Base-by-base conservation (phyloP, 2,329 filamentous ascomycete genomes). In the Ophiostoma australiae region DNA sequence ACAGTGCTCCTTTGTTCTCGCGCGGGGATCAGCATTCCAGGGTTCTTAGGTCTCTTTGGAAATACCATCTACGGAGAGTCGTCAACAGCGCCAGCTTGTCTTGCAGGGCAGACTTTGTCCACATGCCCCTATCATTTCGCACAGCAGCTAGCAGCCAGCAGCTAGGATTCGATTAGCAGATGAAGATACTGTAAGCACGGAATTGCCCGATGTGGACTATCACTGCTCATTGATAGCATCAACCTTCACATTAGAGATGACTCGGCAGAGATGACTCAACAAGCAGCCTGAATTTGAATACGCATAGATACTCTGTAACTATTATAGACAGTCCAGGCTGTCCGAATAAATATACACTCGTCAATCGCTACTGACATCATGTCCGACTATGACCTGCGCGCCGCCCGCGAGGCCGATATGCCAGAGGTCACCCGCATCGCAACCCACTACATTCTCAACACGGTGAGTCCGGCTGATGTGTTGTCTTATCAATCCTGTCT, bases 361-460 rank as follows among this genome's bases (percentile, higher is more conserved):
- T 31, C 27, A 31, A 58, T 27, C 52, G 27, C 27, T 4, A 23
- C 6, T 3, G 27, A 17, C 31, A 35, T 4, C 6, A 65, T 65
- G 61, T 20, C 61, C 61, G 33, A 58, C 52, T 58, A 37, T 27
- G 31, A 33, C 8, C 61, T 65, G 31, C 58, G 70, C 7, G 41
- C 70, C 5, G 70, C 70, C 35, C 35, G 68, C 27, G 70, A 69
- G 70, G 68, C 70, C 3, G 70, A 71, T 61, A 69, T 71, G 61
- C 61, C 70, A 23, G 68, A 39, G 23, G 20, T 70, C 13, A 35
- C 65, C 44, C 70, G 61, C 61, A 71, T 71, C 68, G 41, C 52
- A 44, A 35, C 23, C 10, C 63, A 71, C 35, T 71, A 71, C 70
- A 68, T 71, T 4, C n/a, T 48, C 13, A 70, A 41, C 37, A 71